Base-by-base conservation (phyloP, 1,139 yeast genomes). In the Suhomyces kunorum region DNA sequence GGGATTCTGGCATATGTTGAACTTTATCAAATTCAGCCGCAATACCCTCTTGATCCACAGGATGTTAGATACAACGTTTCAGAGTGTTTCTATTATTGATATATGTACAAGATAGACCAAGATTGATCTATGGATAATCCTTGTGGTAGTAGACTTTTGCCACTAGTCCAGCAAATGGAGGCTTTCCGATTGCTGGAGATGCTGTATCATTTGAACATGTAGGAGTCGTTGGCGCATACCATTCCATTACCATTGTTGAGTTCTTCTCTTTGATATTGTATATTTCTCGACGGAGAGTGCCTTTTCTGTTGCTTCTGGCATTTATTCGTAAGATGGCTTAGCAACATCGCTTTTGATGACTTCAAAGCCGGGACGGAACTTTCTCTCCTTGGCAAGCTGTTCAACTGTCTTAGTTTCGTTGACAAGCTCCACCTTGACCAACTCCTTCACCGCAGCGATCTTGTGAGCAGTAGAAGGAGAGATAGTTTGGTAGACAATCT, bases 391-490 rank as follows among this genome's bases (percentile, higher is more conserved):
- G 41, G 82, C 71, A 56, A 81, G 69, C 53, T 83, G 70, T n/a
- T 63, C 59, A 36, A 68, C 73, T 2, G 79, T 61, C 53, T 78
- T 63, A 18, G 61, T 64, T 27, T 71, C 65, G 33, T 81, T 81
- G 7, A 85, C 83, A 31, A 89, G 69, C 52, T 89, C 94, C 22
- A 92, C 94, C 43, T 78, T 78, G n/a, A 92, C 92, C 42, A 92
- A 71, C 61, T 92, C 98, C 63, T 92, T 92, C 40, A 92, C 87
- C 45, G 78, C 73, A 36, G 88, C 80, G 44, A 92, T 75, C 68
- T 84, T 83, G 59, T 95, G 96, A 6, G 98, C 97, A 43, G 85
- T 78, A 28, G 84, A 77, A 15, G 94, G 89, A 17, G 84, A 75
- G 8, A 87, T 89, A 36, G 69, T 68, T 54, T 83, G 89, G 65